Percentiles rank a stretch among this genome's conserved stretches.
Conservation (phyloP, 306 rosid species). For the Vigna nakashimae region DNA sequence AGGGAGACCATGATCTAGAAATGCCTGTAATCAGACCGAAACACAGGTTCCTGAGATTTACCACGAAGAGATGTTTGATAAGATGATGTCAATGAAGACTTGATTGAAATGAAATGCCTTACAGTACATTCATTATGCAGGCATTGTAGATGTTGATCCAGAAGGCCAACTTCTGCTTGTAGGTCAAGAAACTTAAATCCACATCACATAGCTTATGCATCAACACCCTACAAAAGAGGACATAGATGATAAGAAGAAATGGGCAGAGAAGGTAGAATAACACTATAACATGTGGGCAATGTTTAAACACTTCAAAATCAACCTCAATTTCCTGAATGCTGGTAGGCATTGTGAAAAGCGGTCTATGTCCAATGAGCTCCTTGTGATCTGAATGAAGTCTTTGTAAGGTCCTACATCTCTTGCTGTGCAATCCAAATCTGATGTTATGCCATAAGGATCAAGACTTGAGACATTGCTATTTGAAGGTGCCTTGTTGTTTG, state of each 20-base stretch:
- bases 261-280: not conserved
- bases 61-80: not conserved
- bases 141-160: conserved; percentile 97
- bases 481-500: conserved; percentile 69
- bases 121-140: conserved; percentile 98
- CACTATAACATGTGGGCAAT: not conserved
- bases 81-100: conserved; percentile 34
- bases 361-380: conserved; percentile 56
- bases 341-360: conserved; percentile 56
- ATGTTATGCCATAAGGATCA: conserved; percentile 75
- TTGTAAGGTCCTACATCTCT: conserved; percentile 82
- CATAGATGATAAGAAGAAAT: not conserved
- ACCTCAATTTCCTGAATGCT: conserved; percentile 72
- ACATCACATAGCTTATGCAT: conserved; percentile 67
- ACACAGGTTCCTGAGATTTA: conserved; percentile 20
- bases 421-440: conserved; percentile 64
- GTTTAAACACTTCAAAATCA: conserved; percentile 4
- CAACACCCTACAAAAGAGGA: conserved; percentile 57
- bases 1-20: conserved; percentile 84
- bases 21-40: conserved; percentile 68
- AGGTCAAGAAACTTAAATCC: conserved; percentile 73
- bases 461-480: conserved; percentile 53
- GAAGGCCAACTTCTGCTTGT: conserved; percentile 93
- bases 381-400: conserved; percentile 77
- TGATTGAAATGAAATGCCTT: conserved; percentile 59